Evolutionary conservation across 1,284 basidiomycete genomes (phyloP), one percentile per base, ranked within the genome.

Genomic region (Ustilago cynodontis): DNA sequence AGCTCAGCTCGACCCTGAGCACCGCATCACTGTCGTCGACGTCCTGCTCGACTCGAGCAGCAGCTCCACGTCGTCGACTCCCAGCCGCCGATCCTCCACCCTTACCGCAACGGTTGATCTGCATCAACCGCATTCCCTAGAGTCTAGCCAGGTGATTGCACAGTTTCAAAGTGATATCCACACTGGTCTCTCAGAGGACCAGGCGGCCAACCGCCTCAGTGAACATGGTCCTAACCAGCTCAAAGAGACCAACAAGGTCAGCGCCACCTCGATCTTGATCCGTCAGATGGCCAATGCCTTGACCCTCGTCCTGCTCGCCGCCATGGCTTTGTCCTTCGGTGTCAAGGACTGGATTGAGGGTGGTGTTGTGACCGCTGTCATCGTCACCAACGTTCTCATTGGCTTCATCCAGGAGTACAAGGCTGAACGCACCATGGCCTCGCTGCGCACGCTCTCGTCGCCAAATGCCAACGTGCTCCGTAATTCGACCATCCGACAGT

Each of bases 351-450:
- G 88, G 86, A 89, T 91, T 68, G 90, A 90, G 79, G 90, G 89
- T 22, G 90, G 89, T 59, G 91, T 91, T 56, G 90, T 91, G 71
- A 89, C 89, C n/a, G 90, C 89, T 8, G 88, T 92, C 49, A 81
- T 83, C 49, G 61, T 77, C 50, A 75, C 76, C 69, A 83, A 83
- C 54, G 76, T 82, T 28, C 65, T 71, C 61, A 79, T 83, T 45
- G 82, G 81, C 39, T 83, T 83, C 54, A 63, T 76, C 41, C 82
- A 83, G 59, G 82, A 83, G 66, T 82, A 77, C 60, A 79, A 81
- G 63, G 82, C 82, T 4, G 82, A 83, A 53, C 59, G 72, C n/a
- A 82, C 79, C 58, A 78, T 83, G 73, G 79, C 80, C 22, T 82
- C 80, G 26, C 74, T 83, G 7, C 82, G 80, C 37, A 65, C 74